phyloP scores from a whole-genome alignment of 2,329 filamentous ascomycete species.

The Clonostachys byssicola region DNA sequence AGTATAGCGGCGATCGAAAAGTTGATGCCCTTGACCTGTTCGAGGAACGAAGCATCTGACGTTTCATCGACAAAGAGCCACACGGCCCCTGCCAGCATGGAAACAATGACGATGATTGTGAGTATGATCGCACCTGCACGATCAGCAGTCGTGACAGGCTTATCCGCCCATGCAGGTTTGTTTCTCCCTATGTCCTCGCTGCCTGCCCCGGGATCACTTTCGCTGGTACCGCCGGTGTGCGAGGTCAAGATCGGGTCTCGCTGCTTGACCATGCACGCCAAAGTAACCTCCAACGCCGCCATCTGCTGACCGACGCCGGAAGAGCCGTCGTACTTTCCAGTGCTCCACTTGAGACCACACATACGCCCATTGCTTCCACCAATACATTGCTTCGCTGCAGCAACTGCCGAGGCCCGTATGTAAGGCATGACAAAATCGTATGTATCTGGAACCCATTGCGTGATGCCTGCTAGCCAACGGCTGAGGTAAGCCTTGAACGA shows the following conservation, averaged over 20 bases:
- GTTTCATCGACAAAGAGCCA: conserved; percentile 47
- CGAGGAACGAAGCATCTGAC: conserved; percentile 19
- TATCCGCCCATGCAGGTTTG: conserved; percentile 15
- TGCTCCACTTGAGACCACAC: conserved; percentile 58
- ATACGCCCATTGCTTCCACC: conserved; percentile 52
- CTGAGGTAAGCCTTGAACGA: conserved; percentile 62
- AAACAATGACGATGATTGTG: conserved; percentile 52
- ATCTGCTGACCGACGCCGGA: conserved; percentile 68
- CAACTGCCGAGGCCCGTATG: conserved; percentile 49
- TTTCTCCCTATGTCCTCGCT: conserved; percentile 38
- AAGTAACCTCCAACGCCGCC: conserved; percentile 61
- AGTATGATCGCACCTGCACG: conserved; percentile 63
- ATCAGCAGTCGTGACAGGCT: conserved; percentile 49
- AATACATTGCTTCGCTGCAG: conserved; percentile 52
- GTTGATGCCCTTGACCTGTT: conserved; percentile 13
- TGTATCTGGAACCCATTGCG: conserved; percentile 60
- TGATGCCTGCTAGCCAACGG: conserved; percentile 58
- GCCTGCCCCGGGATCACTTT: conserved; percentile 39
- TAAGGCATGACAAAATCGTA: conserved; percentile 45
- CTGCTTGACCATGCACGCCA: conserved; percentile 52
- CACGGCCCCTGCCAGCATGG: conserved; percentile 46
- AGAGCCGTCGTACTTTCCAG: conserved; percentile 51
- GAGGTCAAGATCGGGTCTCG: conserved; percentile 37
- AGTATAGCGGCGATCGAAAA: neutral
- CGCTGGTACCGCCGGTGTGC: conserved; percentile 53